A percentile compares a stretch with the other conserved stretches of the same genome.
Conservation (phyloP, 2,329 filamentous ascomycete species). For the Penicillium polonicum region DNA sequence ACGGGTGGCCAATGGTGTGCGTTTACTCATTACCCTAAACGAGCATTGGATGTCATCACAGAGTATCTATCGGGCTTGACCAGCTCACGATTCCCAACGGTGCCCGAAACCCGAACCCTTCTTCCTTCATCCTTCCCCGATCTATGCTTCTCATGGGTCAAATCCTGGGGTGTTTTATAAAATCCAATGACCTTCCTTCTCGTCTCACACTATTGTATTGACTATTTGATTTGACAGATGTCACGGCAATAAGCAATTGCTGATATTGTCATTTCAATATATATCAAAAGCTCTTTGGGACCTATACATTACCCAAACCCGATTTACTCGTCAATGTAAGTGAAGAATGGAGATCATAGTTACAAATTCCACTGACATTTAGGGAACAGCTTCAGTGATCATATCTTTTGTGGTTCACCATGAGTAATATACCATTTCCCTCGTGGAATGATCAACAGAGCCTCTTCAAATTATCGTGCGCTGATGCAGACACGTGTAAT, state of each 20-base stretch:
- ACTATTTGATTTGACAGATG: background rate
- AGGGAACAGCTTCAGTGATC: background rate
- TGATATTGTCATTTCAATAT: background rate
- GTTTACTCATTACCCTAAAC: constrained; percentile 4
- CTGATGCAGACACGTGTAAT: constrained; percentile 32
- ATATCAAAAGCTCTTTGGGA: background rate
- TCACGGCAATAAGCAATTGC: background rate
- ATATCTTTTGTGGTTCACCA: constrained; percentile 16
- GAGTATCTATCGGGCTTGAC: constrained; percentile 11
- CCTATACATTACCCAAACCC: background rate
- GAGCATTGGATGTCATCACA: constrained; percentile 17
- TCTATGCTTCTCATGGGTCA: constrained; percentile 12
- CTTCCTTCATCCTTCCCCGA: background rate
- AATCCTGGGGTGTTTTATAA: constrained; percentile 14
- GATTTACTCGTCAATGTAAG: background rate
- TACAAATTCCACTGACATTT: background rate
- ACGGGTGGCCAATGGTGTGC: constrained; percentile 19
- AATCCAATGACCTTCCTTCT: constrained; percentile 9
- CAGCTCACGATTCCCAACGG: constrained; percentile 4
- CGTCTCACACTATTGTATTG: background rate
- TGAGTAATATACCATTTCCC: constrained; percentile 31
- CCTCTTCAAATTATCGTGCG: constrained; percentile 33
- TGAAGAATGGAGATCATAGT: background rate
- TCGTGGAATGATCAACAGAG: constrained; percentile 34
- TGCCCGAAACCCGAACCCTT: constrained; percentile 2